Evolutionary conservation across 2,329 filamentous ascomycete genomes (phyloP), one percentile per base, ranked within the genome.

Genomic region (Colletotrichum endophyticum): DNA sequence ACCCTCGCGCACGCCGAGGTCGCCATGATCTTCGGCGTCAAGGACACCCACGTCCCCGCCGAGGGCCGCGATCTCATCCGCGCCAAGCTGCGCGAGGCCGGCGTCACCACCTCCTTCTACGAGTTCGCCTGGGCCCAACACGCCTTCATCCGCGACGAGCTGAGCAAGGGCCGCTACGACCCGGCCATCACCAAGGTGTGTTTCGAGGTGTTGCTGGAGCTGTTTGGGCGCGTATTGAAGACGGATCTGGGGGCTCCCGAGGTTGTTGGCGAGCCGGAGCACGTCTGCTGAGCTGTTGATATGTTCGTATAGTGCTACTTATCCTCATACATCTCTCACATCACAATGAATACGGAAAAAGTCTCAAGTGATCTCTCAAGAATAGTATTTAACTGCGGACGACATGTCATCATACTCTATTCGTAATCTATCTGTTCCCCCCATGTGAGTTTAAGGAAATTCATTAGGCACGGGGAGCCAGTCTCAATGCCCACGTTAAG

Each of bases 71-170:
- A 98, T 84, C 85, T 98, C 79, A 97, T 98, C 83, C 92, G 96
- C 75, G 92, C 92, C 83, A 96, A 95, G 77, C 88, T 98, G 80
- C 92, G 96, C 80, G 95, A 95, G 27, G 92, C 93, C 8, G 94
- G 94, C 12, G 90, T 94, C 7, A 88, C 90, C 12, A 96, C 96
- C 81, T 94, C 92, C 82, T 98, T 95, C 84, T 95, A 97, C 85
- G 96, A 98, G 86, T 92, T 95, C 79, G 95, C 95, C n/a, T 96
- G 95, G 92, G 96, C 96, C 5, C 96, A 98, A 85, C 96, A 98
- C 87, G 96, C 96, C 7, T 98, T 98, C 83, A 98, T 98, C 83
- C 91, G 96, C 22, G 96, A 98, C 82, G 96, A 98, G 87, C 88
- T 97, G 75, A 96, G 94, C 84, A 98, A 98, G 86, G 96, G 96